phyloP scores from a whole-genome alignment of 2,329 filamentous ascomycete species.

The Mariannaea sp. region DNA sequence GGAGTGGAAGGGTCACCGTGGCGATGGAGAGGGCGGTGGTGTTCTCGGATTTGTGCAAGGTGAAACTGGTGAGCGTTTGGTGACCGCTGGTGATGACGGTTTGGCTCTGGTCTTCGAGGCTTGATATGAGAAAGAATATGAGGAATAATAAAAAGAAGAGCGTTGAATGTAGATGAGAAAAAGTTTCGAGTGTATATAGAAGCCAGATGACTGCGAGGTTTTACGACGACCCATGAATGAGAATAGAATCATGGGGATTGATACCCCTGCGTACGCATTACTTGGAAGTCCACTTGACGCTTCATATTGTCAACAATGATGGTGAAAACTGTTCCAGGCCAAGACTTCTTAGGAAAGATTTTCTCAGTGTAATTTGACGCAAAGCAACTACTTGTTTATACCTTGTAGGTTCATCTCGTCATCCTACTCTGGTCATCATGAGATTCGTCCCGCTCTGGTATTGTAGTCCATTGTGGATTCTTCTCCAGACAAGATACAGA shows the following conservation, averaged over 20 bases:
- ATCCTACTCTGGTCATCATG: too few species aligned
- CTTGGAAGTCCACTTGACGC: background rate
- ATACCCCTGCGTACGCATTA: constrained; percentile 24
- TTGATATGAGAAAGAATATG: constrained; percentile 10
- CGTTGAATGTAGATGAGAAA: constrained; percentile 14
- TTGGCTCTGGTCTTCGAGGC: constrained; percentile 70
- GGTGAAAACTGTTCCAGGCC: background rate
- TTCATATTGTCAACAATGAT: background rate
- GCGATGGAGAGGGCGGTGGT: constrained; percentile 84
- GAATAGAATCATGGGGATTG: constrained; percentile 31
- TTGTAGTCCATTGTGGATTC: too few species aligned
- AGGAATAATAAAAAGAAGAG: constrained; percentile 9
- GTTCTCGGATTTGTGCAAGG: constrained; percentile 90
- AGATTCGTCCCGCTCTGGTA: too few species aligned
- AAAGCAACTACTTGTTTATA: too few species aligned
- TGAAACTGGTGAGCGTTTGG: constrained; percentile 71
- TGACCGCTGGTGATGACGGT: constrained; percentile 91
- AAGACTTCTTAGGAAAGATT: too few species aligned
- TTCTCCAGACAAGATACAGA: too few species aligned
- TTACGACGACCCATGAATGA: constrained; percentile 33
- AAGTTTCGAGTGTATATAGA: constrained; percentile 19
- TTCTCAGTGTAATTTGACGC: too few species aligned
- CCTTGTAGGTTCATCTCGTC: too few species aligned
- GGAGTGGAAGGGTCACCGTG: constrained; percentile 90
- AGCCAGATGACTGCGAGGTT: constrained; percentile 23